Evolutionary conservation across 2,329 filamentous ascomycete genomes (phyloP).

Genomic region (Penicillium concentricum): DNA sequence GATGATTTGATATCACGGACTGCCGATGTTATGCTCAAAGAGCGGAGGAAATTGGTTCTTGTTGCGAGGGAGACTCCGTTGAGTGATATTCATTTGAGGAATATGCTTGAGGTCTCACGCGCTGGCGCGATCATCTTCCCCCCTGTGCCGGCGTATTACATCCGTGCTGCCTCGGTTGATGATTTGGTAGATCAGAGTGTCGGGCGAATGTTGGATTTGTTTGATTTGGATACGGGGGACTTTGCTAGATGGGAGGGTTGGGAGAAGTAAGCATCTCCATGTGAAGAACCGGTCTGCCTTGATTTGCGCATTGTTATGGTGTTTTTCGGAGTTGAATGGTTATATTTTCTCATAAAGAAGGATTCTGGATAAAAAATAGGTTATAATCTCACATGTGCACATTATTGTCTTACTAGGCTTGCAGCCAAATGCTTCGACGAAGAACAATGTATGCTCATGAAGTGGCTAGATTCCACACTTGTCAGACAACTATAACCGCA

Average conservation of each 20-base stretch:
- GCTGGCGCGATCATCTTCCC: slow-evolving; percentile 47
- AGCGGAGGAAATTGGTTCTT: slow-evolving; percentile 42
- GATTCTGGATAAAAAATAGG: too few species aligned
- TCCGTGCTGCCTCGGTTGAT: slow-evolving; percentile 38
- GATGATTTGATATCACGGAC: slow-evolving; percentile 49
- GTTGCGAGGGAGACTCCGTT: slow-evolving; percentile 48
- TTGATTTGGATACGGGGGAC: slow-evolving; percentile 43
- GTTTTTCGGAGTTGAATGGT: too few species aligned
- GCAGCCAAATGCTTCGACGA: too few species aligned
- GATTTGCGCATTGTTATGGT: too few species aligned
- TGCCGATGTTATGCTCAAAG: slow-evolving; percentile 51
- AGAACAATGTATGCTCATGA: too few species aligned
- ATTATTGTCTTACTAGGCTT: too few species aligned
- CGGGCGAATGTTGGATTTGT: slow-evolving; percentile 48
- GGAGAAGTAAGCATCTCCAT: neutral
- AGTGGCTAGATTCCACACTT: too few species aligned
- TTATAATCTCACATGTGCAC: too few species aligned
- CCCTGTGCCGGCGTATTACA: slow-evolving; percentile 49
- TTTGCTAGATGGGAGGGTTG: slow-evolving; percentile 36
- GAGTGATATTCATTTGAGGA: slow-evolving; percentile 48
- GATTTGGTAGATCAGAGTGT: slow-evolving; percentile 49
- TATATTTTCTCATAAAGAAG: too few species aligned
- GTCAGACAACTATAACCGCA: too few species aligned
- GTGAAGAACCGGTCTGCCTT: too few species aligned
- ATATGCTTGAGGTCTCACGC: slow-evolving; percentile 45